Evolutionary conservation across 176 grass and related monocot genomes (phyloP), one percentile per base, ranked within the genome.

Genomic region (Urochloa ruziziensis): DNA sequence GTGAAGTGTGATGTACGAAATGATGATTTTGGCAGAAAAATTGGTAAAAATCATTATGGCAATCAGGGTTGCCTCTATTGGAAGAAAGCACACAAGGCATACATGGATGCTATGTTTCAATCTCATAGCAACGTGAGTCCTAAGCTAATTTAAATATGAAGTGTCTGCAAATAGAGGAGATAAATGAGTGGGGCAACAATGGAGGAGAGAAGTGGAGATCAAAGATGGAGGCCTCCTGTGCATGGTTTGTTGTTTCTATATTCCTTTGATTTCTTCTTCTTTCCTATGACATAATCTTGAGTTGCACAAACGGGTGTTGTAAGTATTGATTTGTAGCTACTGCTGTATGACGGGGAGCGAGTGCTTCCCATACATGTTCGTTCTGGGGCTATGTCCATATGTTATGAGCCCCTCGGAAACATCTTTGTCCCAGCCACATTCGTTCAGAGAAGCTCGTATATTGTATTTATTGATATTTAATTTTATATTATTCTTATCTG

Each of bases 321-420:
- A 86, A 83, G 75, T 86, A 91, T 74, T 61, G 84, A 80, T 37
- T 75, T 87, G 80, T 91, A 87, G 75, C 62, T 82, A 68, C 62
- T 82, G 62, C 74, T 24, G 73, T 83, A 82, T 25, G 80, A 79
- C 65, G 48, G 57, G 79, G 40, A 73, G 84, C 46, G 23, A 73
- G 56, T 23, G 49, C 84, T 83, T 80, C 84, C 58, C 74, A 7
- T 40, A 73, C 67, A 47, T 78, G 56, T 72, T 70, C 16, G 24
- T 43, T 42, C 58, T 73, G 61, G 77, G 83, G 88, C 84, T 44
- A 59, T 87, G 89, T 90, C 39, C 78, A 90, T 83, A 83, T 83
- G 69, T 51, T 78, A 61, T 67, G 12, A 80, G 74, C 80, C 89
- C 89, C 75, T 56, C 35, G 73, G 74, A 80, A 80, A 70, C 59